Evolutionary conservation across 2,329 filamentous ascomycete genomes (phyloP), one percentile per base, ranked within the genome.

Genomic region (Venturia oleaginea): DNA sequence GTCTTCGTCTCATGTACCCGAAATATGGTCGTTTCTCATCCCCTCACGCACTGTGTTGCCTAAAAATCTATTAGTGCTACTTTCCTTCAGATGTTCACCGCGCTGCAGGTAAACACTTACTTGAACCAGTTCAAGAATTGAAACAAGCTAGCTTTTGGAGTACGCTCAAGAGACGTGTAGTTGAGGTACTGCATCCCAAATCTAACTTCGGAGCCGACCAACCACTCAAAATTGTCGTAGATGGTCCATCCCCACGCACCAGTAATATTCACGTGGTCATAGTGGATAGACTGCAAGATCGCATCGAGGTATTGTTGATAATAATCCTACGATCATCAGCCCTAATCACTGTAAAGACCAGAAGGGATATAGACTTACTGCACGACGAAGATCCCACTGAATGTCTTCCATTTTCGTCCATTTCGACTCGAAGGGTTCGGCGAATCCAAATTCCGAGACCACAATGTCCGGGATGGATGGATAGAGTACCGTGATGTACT

Each of bases 141-240:
- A 64, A 77, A 78, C 69, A 77, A 66, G 61, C 73, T 76, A 1
- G 76, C 76, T 68, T 79, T 78, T 1, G 76, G 76, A 46, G 72
- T 74, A 66, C 77, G 69, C 67, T 74, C 74, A 65, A 78, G 66
- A 57, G 71, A 73, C 30, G 72, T 74, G 59, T 77, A 77, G 64
- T 78, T 76, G 7, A 78, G n/a, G 38, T 78, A 77, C 70, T 79
- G 76, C 68, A 79, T 59, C 11, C 77, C 77, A 65, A 78, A 78
- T 63, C 75, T 67, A 4, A 74, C 73, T 24, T 67, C 67, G 1
- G 69, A 71, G 2, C 78, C 78, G 27, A 71, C 65, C 4, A 67
- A 64, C 76, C 76, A 78, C 67, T 78, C 76, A 48, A 76, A 77
- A 61, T 78, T 78, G 62, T 78, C 76, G 61, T 27, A 68, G 60